Conservation (phyloP, 768 basidiomycete genomes). For the Peribolospora kevripleyi region DNA sequence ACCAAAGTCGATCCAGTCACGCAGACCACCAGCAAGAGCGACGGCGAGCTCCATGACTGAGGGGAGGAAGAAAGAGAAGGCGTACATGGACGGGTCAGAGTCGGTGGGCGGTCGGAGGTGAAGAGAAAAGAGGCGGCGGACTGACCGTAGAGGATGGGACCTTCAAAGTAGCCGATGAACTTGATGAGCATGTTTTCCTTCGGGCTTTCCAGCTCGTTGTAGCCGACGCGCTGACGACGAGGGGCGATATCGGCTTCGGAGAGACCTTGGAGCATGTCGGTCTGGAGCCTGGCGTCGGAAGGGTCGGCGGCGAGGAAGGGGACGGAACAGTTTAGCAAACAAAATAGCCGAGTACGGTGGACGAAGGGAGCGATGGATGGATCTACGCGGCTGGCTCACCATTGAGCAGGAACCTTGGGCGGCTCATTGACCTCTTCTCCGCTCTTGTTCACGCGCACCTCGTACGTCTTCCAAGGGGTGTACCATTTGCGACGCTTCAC, state of each 20-base stretch:
- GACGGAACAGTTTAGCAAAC: background rate
- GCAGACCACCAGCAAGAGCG: constrained; percentile 25
- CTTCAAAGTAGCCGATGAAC: constrained; percentile 26
- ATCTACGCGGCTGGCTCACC: constrained; percentile 1
- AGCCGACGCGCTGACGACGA: constrained; percentile 22
- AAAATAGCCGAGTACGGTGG: background rate
- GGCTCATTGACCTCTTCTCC: constrained; percentile 16
- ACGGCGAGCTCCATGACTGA: constrained; percentile 29
- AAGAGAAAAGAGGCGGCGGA: background rate
- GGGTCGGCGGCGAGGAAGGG: constrained; percentile 1
- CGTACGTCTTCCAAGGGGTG: constrained; percentile 25
- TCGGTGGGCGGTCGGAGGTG: too few species aligned
- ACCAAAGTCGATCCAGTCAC: constrained; percentile 29
- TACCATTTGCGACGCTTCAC: constrained; percentile 24
- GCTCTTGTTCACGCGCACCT: constrained; percentile 13
- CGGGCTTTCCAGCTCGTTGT: constrained; percentile 25
- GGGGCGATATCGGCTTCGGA: constrained; percentile 18
- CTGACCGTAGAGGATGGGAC: constrained; percentile 21
- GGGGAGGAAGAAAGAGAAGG: constrained; percentile 5
- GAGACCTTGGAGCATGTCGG: constrained; percentile 22
- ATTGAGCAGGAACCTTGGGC: constrained; percentile 2
- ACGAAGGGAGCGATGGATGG: background rate
- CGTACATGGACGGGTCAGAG: background rate
- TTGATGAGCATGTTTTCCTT: constrained; percentile 26
- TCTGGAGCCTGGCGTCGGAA: constrained; percentile 24